Evolutionary conservation across 2,329 filamentous ascomycete genomes (phyloP).

Genomic region (Calycina marina): DNA sequence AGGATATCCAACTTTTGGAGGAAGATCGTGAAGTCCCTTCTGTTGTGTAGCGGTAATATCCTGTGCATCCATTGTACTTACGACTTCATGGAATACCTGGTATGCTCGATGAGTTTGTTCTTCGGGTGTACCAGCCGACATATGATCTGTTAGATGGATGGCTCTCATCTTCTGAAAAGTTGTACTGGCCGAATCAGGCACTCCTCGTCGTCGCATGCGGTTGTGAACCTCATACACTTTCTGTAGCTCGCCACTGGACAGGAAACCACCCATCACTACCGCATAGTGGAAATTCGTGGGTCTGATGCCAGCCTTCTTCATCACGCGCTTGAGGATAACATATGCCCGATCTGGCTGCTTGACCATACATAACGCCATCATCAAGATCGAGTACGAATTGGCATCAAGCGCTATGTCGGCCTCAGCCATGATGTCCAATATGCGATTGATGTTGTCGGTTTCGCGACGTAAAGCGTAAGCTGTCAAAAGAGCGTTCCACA

Average conservation of each 20-base stretch:
- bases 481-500: constrained; percentile 69
- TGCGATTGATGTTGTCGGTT: constrained; percentile 33
- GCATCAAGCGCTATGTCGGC: constrained; percentile 34
- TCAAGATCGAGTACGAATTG: constrained; percentile 45
- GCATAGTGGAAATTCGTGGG: constrained; percentile 36
- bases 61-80: constrained; percentile 13
- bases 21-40: constrained; percentile 12
- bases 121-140: constrained; percentile 6
- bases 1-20: constrained; percentile 17
- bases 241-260: constrained; percentile 25
- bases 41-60: constrained; percentile 14
- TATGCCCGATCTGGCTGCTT: constrained; percentile 39
- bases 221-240: constrained; percentile 35
- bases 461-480: constrained; percentile 53
- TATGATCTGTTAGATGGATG: constrained; percentile 10
- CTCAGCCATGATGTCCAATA: constrained; percentile 40
- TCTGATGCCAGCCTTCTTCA: constrained; percentile 30
- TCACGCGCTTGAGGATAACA: constrained; percentile 34
- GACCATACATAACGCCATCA: constrained; percentile 38
- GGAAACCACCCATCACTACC: constrained; percentile 34
- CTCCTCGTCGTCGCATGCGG: constrained; percentile 25
- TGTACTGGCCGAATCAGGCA: constrained; percentile 28
- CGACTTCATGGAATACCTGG: constrained; percentile 15
- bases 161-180: constrained; percentile 28
- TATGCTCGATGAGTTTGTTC: constrained; percentile 15